Base-by-base conservation (phyloP, 2,329 filamentous ascomycete genomes). In the Sporothrix brunneoviolacea region DNA sequence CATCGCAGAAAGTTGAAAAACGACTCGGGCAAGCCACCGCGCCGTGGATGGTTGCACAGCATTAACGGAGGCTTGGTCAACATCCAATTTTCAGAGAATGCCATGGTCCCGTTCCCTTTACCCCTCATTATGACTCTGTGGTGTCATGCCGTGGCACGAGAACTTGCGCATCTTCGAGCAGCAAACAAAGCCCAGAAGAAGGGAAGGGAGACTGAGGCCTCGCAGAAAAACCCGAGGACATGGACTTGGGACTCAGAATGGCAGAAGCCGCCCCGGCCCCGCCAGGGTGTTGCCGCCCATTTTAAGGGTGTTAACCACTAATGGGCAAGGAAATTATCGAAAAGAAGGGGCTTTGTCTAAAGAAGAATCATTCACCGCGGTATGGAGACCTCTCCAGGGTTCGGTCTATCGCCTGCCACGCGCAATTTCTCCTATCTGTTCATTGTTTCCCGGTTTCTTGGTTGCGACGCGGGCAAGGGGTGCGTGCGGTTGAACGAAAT, bases 211-310 rank as follows among this genome's bases (percentile, higher is more conserved):
- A n/a, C n/a, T 19, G n/a, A 37, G n/a, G 5, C 13, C 18, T 33
- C 39, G 13, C 45, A 44, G 41, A 49, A 52, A 58, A 60, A 56
- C 59, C 64, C 62, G 58, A 60, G 61, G 62, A 63, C 64, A 63
- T 60, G 63, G 62, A 57, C 58, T 57, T 63, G 62, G 61, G 62
- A 61, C 52, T 54, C 47, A 53, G 52, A 61, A 53, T 50, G 47
- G 40, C 41, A 53, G 36, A 54, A 52, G 42, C 52, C 40, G 52
- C 46, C 24, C 37, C 54, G 42, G 55, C 55, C 54, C 56, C 54
- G 53, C 55, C 47, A 48, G 53, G 55, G 50, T 55, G 48, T 50
- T 58, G 48, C 53, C 54, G 54, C 41, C 28, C 15, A 32, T 46
- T 51, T 45, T 39, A 50, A 36, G 32, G 33, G 16, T 13, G 10